A percentile compares a stretch with the other conserved stretches of the same genome.
Conservation (phyloP, 345 rosid species). For the Syzygium aromaticum region DNA sequence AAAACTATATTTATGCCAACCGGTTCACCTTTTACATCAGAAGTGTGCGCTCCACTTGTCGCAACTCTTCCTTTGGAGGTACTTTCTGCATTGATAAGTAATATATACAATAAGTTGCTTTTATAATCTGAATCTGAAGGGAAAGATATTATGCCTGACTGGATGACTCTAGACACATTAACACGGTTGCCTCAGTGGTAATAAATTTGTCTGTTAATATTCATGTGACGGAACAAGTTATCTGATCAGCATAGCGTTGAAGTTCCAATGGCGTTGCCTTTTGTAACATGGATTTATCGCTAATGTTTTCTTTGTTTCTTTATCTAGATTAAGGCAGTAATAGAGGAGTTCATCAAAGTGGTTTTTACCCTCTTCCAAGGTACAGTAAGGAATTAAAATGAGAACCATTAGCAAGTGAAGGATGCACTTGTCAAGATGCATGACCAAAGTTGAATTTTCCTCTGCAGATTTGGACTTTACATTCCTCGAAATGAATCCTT, state of each 20-base stretch:
- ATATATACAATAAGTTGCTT: neutral
- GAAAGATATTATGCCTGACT: neutral
- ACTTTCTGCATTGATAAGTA: slow-evolving; percentile 6
- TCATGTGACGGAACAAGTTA: neutral
- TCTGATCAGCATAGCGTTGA: neutral
- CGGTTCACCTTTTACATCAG: slow-evolving; percentile 49
- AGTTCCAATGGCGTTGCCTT: neutral
- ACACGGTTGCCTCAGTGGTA: neutral
- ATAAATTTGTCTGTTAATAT: neutral
- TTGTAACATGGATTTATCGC: neutral
- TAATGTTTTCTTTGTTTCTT: slow-evolving; percentile 1
- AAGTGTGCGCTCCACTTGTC: slow-evolving; percentile 76
- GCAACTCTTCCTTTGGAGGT: slow-evolving; percentile 97
- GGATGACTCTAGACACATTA: neutral
- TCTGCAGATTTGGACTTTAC: slow-evolving; percentile 86
- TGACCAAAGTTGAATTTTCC: slow-evolving; percentile 3
- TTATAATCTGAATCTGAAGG: neutral
- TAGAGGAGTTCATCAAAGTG: slow-evolving; percentile 63
- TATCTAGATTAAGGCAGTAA: slow-evolving; percentile 50
- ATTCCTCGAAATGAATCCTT: slow-evolving; percentile 98
- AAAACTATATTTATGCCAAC: slow-evolving; percentile 78
- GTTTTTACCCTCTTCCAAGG: slow-evolving; percentile 82
- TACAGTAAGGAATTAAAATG: slow-evolving; percentile 4
- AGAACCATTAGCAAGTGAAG: neutral
- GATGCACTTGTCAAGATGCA: neutral